Conservation (phyloP, 2,329 filamentous ascomycete species). For the Dothiorella sarmentorum region DNA sequence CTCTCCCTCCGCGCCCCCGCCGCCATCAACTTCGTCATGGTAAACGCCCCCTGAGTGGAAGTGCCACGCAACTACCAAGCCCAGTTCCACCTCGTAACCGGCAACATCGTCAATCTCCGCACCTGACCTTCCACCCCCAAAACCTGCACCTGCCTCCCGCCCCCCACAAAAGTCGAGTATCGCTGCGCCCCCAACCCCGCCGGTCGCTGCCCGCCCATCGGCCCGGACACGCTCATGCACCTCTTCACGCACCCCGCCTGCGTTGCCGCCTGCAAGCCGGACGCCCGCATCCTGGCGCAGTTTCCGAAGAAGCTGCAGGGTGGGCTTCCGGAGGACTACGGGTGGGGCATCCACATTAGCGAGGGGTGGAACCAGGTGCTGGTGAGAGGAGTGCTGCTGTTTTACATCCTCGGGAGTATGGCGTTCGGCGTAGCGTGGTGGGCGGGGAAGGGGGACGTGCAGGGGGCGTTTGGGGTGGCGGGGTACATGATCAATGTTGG, state of each 20-base stretch:
- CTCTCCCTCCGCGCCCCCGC: too few relatives aligned
- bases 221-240: conserved; percentile 24
- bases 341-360: conserved; percentile 30
- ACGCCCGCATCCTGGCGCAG: conserved; percentile 26
- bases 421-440: conserved; percentile 27
- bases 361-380: conserved; percentile 25
- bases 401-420: conserved; percentile 23
- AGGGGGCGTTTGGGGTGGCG: conserved; percentile 26
- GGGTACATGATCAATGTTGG: conserved; percentile 21
- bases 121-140: too few relatives aligned
- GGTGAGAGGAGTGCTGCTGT: conserved; percentile 20
- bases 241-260: conserved; percentile 24
- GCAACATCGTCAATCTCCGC: too few relatives aligned
- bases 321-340: conserved; percentile 24
- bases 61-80: too few relatives aligned
- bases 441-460: conserved; percentile 24
- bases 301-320: conserved; percentile 26
- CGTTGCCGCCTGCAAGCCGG: conserved; percentile 20
- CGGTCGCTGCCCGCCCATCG: conserved; percentile 24
- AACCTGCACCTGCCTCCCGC: too few relatives aligned
- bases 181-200: background rate
- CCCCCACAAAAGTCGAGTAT: too few relatives aligned
- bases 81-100: too few relatives aligned
- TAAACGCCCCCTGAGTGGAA: too few relatives aligned
- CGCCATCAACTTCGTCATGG: too few relatives aligned